Evolutionary conservation across 164 flowering plant species (phyloP).

Genomic region (Cinnamomum chago): DNA sequence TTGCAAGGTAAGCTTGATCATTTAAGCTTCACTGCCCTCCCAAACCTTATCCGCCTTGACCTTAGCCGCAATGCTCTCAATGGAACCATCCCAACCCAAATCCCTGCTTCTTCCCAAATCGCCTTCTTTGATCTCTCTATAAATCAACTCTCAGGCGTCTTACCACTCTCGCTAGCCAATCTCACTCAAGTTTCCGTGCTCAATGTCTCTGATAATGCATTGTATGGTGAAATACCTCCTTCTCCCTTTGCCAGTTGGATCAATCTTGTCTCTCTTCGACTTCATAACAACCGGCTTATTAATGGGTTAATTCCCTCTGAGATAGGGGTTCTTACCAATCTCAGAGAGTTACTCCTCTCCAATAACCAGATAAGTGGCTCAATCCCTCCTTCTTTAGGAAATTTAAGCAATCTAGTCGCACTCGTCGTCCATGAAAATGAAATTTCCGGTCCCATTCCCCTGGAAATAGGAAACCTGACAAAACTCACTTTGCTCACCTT

Average conservation of each 20-base stretch:
- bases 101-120: slow-evolving; percentile 11
- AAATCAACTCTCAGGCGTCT: slow-evolving; percentile 14
- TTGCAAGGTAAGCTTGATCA: background rate
- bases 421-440: too few relatives aligned
- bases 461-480: slow-evolving; percentile 58
- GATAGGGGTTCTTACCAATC: slow-evolving; percentile 18
- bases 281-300: slow-evolving; percentile 11
- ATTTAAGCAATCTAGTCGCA: too few relatives aligned
- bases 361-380: too few relatives aligned
- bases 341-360: background rate
- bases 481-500: slow-evolving; percentile 50
- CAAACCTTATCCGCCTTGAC: background rate
- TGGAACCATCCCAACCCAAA: slow-evolving; percentile 22
- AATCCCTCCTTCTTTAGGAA: too few relatives aligned
- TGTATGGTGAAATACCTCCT: slow-evolving; percentile 16
- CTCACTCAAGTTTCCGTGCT: slow-evolving; percentile 19
- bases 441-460: background rate
- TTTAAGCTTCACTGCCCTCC: background rate
- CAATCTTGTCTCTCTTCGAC: slow-evolving; percentile 9
- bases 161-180: slow-evolving; percentile 28
- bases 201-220: slow-evolving; percentile 13
- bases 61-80: slow-evolving; percentile 5
- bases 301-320: slow-evolving; percentile 21
- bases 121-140: slow-evolving; percentile 14
- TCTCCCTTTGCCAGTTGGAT: slow-evolving; percentile 16